Conservation (phyloP, 2,329 filamentous ascomycete genomes). For the Pseudogymnoascus sp. region DNA sequence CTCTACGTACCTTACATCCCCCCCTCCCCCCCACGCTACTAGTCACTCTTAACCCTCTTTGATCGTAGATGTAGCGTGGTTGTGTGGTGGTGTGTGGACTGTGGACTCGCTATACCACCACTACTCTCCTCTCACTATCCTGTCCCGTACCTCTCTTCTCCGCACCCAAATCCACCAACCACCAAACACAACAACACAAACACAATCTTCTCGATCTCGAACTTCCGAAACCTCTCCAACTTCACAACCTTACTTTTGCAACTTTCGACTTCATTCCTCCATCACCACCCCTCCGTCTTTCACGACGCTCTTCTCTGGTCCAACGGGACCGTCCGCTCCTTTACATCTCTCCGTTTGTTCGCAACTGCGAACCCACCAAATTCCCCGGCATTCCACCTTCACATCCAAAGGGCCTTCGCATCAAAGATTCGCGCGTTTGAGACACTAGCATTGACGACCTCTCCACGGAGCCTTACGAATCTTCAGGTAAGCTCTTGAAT, state of each 20-base stretch:
- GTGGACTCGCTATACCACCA: background rate
- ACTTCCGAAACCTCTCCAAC: background rate
- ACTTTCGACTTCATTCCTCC: background rate
- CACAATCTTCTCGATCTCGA: slow-evolving; percentile 8
- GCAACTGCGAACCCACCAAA: background rate
- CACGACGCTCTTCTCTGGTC: slow-evolving; percentile 7
- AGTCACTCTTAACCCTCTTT: slow-evolving; percentile 2
- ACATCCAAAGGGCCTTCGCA: background rate
- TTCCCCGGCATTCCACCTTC: background rate
- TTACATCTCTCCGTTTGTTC: slow-evolving; percentile 8
- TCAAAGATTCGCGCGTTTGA: slow-evolving; percentile 8
- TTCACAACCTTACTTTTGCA: background rate
- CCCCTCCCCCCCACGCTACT: background rate
- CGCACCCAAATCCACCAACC: slow-evolving; percentile 7
- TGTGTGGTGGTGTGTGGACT: background rate
- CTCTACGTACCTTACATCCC: background rate
- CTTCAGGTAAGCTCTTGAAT: background rate
- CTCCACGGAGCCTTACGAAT: background rate
- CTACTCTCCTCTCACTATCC: background rate
- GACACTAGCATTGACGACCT: slow-evolving; percentile 6
- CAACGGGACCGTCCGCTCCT: slow-evolving; percentile 11
- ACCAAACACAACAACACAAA: slow-evolving; percentile 9
- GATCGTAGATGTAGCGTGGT: slow-evolving; percentile 1
- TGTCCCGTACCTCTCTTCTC: background rate
- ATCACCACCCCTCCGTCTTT: background rate